Evolutionary conservation across 495 filamentous ascomycete species (phyloP).

Genomic region (Astrothelium macrocarpum): DNA sequence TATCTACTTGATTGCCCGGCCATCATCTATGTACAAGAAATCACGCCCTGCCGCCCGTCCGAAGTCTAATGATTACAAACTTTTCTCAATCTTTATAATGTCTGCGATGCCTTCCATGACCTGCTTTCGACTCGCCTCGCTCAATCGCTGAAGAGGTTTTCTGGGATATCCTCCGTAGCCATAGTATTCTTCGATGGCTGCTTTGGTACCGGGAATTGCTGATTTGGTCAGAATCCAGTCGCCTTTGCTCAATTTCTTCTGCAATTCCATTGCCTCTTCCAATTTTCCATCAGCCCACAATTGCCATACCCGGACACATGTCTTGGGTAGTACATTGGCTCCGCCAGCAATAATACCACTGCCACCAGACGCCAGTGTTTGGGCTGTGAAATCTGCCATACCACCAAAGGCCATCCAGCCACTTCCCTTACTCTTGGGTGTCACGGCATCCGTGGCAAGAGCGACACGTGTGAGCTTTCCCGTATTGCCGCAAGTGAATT

Average conservation of each 20-base stretch:
- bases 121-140: conserved; percentile 43
- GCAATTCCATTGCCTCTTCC: conserved; percentile 63
- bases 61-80: conserved; percentile 25
- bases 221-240: conserved; percentile 85
- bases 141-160: conserved; percentile 58
- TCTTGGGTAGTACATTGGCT: conserved; percentile 76
- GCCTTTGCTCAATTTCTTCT: conserved; percentile 60
- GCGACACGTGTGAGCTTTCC: conserved; percentile 82
- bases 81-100: conserved; percentile 57
- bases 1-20: not conserved
- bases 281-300: conserved; percentile 62
- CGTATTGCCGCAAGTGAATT: conserved; percentile 86
- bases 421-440: conserved; percentile 50
- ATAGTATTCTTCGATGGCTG: conserved; percentile 71
- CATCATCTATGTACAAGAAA: not conserved
- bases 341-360: conserved; percentile 79
- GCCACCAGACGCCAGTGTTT: conserved; percentile 70
- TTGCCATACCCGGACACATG: conserved; percentile 73
- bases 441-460: conserved; percentile 62
- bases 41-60: not conserved
- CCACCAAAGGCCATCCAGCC: conserved; percentile 84
- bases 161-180: conserved; percentile 77
- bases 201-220: conserved; percentile 78
- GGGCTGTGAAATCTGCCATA: conserved; percentile 78
- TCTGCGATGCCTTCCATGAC: conserved; percentile 56